Evolutionary conservation across 2,329 filamentous ascomycete species (phyloP).

Genomic region (Pseudogymnoascus sp.): DNA sequence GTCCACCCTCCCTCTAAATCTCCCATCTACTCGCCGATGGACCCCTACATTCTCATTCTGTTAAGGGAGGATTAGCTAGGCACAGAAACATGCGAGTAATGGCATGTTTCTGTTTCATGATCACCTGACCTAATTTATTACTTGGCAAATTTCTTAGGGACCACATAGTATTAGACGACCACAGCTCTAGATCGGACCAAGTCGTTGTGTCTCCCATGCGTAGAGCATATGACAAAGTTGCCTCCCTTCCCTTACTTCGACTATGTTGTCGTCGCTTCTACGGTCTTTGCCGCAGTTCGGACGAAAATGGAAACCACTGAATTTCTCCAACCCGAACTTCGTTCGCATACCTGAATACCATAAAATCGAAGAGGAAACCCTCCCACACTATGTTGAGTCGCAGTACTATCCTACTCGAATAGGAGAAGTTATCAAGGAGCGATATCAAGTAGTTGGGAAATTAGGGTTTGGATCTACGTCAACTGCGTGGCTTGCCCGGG

Average conservation of each 20-base stretch:
- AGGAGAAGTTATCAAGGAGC: conserved; percentile 14
- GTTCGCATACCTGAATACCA: background rate
- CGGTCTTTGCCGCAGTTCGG: background rate
- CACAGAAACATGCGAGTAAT: background rate
- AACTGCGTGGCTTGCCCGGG: conserved; percentile 18
- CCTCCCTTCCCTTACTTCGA: too few relatives aligned
- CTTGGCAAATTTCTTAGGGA: background rate
- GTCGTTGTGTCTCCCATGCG: background rate
- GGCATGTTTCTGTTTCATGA: background rate
- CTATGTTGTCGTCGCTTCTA: background rate
- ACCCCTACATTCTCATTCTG: background rate
- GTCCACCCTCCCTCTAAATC: background rate
- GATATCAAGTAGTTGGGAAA: conserved; percentile 18
- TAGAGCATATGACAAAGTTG: background rate
- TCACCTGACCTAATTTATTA: background rate
- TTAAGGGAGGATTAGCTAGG: background rate
- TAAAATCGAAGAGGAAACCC: background rate
- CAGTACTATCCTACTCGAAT: conserved; percentile 16
- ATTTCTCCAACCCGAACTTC: conserved; percentile 1
- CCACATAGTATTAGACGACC: background rate
- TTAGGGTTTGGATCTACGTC: conserved; percentile 18
- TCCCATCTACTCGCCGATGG: background rate
- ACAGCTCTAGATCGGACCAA: background rate
- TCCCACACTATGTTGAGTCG: background rate
- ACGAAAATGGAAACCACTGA: background rate